Conservation (phyloP, 2,329 filamentous ascomycete genomes). For the Penicillium paneum region DNA sequence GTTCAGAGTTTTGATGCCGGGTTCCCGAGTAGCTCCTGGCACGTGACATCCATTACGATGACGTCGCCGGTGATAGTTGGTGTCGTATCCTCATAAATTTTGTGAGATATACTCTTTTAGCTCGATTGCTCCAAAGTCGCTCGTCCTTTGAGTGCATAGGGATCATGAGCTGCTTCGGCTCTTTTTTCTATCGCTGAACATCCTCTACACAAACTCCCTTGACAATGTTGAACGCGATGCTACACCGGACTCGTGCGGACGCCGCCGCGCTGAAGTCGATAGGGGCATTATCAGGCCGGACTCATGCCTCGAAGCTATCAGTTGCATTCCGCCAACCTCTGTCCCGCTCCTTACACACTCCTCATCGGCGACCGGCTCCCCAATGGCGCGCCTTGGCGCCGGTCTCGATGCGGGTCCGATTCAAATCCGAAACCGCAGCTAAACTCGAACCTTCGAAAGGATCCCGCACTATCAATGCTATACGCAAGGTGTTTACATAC, state of each 20-base stretch:
- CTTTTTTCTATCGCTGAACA: slow-evolving; percentile 9
- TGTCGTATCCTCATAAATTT: background rate
- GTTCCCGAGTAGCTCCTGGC: slow-evolving; percentile 1
- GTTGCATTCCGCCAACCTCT: slow-evolving; percentile 12
- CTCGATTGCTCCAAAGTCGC: background rate
- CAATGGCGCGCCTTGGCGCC: slow-evolving; percentile 22
- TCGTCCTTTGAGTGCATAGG: slow-evolving; percentile 7
- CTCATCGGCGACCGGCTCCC: slow-evolving; percentile 19
- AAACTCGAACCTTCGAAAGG: slow-evolving; percentile 21
- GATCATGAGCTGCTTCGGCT: slow-evolving; percentile 10
- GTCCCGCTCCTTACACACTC: slow-evolving; percentile 23
- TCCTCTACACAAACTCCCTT: slow-evolving; percentile 8
- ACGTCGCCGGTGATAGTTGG: slow-evolving; percentile 6
- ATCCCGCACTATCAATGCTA: slow-evolving; percentile 48
- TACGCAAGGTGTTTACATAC: slow-evolving; percentile 67
- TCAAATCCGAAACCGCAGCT: slow-evolving; percentile 31
- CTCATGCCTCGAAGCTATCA: slow-evolving; percentile 16
- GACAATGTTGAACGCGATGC: slow-evolving; percentile 31
- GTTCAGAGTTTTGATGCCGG: slow-evolving; percentile 2
- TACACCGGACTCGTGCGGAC: slow-evolving; percentile 32
- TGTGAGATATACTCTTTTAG: background rate
- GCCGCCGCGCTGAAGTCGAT: slow-evolving; percentile 28
- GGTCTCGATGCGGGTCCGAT: slow-evolving; percentile 28
- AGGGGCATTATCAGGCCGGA: slow-evolving; percentile 21
- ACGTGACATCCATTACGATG: slow-evolving; percentile 13